A percentile compares a stretch with the other conserved stretches of the same genome.
These are phyloP conservation scores for Grifola frondosa DNA, from an alignment of 1,284 basidiomycete genomes.

Conservation along the genomic window DNA sequence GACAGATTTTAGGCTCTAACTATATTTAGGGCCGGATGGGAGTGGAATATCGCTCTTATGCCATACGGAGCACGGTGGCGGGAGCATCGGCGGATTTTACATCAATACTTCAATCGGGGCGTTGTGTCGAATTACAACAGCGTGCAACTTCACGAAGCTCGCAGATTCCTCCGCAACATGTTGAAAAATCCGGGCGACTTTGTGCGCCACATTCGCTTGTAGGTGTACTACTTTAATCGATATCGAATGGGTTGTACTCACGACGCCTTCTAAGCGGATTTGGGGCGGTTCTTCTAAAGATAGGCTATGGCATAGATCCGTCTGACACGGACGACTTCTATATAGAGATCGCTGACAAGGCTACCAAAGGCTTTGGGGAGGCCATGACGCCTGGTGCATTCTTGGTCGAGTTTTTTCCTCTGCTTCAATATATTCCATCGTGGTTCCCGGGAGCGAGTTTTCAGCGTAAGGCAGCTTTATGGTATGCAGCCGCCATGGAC, in stretches of 20 bases:
- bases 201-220: neutral
- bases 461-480: neutral
- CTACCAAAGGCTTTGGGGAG: constrained; percentile 14
- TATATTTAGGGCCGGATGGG: neutral
- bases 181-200: neutral
- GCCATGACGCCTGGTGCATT: constrained; percentile 16
- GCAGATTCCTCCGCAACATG: neutral
- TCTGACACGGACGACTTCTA: constrained; percentile 20
- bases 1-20: neutral
- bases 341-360: constrained; percentile 20
- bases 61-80: neutral
- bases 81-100: neutral
- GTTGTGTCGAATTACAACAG: neutral
- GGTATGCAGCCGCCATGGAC: constrained; percentile 23
- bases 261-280: constrained; percentile 12
- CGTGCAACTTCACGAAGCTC: neutral
- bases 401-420: constrained; percentile 23
- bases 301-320: constrained; percentile 25
- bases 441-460: constrained; percentile 25
- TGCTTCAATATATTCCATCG: constrained; percentile 21
- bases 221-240: neutral
- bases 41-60: neutral
- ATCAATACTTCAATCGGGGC: neutral
- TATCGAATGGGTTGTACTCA: neutral
- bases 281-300: constrained; percentile 23